Percentiles rank a stretch among this genome's conserved stretches.
Evolutionary conservation across 495 filamentous ascomycete genomes (phyloP).

Genomic region (Evernia prunastri): DNA sequence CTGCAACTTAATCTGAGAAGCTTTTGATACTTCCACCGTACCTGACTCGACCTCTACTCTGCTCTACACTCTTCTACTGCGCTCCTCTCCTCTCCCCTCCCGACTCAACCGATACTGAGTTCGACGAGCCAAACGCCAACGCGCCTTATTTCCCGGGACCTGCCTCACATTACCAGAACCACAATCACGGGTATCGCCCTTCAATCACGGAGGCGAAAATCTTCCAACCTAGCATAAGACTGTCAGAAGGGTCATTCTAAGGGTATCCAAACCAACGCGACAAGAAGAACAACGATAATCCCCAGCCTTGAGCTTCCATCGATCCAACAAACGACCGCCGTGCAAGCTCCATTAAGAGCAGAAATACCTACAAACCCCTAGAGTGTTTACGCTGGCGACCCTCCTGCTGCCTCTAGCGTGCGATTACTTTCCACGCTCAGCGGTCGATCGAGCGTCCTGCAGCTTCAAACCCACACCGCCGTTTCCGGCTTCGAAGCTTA

Average conservation of each 20-base stretch:
- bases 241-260: not conserved
- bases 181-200: not conserved
- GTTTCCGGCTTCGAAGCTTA: constrained; percentile 17
- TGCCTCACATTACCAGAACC: constrained; percentile 2
- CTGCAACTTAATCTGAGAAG: constrained; percentile 6
- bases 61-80: not conserved
- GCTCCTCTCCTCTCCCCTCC: not conserved
- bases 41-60: not conserved
- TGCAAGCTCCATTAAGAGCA: not conserved
- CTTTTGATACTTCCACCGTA: not conserved
- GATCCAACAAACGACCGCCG: not conserved
- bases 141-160: not conserved
- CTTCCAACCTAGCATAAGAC: not conserved
- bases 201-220: not conserved
- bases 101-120: not conserved
- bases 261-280: not conserved
- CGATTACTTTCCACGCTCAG: constrained; percentile 20
- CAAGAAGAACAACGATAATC: not conserved
- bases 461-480: constrained; percentile 10
- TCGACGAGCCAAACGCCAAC: not conserved
- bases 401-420: constrained; percentile 17
- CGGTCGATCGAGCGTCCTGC: constrained; percentile 16
- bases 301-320: not conserved
- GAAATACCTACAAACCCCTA: not conserved
- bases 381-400: constrained; percentile 19